A percentile compares a stretch with the other conserved stretches of the same genome.
Conservation (phyloP, 352 stramenopile genomes). For the Phytophthora palmivora region DNA sequence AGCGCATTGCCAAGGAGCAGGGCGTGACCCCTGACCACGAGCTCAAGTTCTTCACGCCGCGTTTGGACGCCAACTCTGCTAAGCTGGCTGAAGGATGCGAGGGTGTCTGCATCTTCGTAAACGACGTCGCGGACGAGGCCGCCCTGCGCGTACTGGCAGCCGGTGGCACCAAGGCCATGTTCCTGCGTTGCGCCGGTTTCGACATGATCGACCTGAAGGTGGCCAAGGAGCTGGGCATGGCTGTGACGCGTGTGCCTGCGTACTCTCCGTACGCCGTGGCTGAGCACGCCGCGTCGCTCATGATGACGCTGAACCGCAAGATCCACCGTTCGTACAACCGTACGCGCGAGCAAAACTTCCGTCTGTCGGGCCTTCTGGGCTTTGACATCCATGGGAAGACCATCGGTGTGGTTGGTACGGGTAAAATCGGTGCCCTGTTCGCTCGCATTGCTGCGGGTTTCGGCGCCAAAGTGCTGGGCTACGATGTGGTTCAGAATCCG, state of each 20-base stretch:
- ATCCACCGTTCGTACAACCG: constrained; percentile 79
- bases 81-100: constrained; percentile 63
- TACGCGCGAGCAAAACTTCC: constrained; percentile 79
- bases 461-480: constrained; percentile 60
- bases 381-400: constrained; percentile 81
- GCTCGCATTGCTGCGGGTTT: constrained; percentile 48
- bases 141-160: constrained; percentile 60
- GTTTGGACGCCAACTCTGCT: constrained; percentile 55
- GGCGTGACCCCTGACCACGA: constrained; percentile 51
- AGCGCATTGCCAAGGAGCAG: constrained; percentile 45
- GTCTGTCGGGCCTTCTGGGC: constrained; percentile 58
- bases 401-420: constrained; percentile 65
- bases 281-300: constrained; percentile 73
- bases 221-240: constrained; percentile 63
- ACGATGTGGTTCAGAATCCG: constrained; percentile 68
- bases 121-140: constrained; percentile 72
- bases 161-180: constrained; percentile 61
- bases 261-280: constrained; percentile 85
- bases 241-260: constrained; percentile 70
- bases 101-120: constrained; percentile 84
- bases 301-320: constrained; percentile 86
- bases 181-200: constrained; percentile 83
- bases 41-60: constrained; percentile 61
- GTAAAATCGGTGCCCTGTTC: constrained; percentile 51
- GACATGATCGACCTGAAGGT: constrained; percentile 78